Evolutionary conservation across 1,139 yeast genomes (phyloP).

Genomic region (Williopsis jadinii): DNA sequence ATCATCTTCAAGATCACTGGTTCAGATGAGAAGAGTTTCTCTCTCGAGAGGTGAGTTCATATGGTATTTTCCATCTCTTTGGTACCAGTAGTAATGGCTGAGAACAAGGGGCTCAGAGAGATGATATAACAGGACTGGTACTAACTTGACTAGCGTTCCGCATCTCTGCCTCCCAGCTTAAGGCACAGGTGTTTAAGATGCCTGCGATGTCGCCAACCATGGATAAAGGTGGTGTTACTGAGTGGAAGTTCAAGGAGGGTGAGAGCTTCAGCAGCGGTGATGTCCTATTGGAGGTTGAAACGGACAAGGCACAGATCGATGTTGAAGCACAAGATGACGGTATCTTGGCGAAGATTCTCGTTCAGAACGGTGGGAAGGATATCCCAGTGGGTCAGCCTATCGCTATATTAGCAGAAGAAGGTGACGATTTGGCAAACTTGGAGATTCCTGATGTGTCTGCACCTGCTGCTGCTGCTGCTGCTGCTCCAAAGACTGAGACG

Average conservation of each 20-base stretch:
- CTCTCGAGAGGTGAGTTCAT: conserved; percentile 1
- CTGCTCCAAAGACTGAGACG: conserved; percentile 12
- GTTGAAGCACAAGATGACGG: conserved; percentile 96
- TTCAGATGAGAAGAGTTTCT: background rate
- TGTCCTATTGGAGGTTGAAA: conserved; percentile 80
- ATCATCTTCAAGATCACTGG: background rate
- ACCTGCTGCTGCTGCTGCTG: conserved; percentile 12
- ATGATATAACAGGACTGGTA: too few relatives aligned
- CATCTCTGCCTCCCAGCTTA: conserved; percentile 15
- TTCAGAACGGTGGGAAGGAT: conserved; percentile 65
- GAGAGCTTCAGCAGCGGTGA: conserved; percentile 79
- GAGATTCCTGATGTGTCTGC: conserved; percentile 45
- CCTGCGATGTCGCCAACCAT: conserved; percentile 99
- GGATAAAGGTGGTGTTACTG: conserved; percentile 96
- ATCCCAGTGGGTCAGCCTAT: conserved; percentile 85
- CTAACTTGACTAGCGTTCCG: conserved; percentile 15
- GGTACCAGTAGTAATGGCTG: too few relatives aligned
- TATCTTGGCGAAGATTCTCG: conserved; percentile 68
- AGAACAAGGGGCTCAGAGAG: too few relatives aligned
- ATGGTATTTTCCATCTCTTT: too few relatives aligned
- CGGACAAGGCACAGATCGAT: conserved; percentile 89
- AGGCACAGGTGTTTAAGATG: conserved; percentile 69
- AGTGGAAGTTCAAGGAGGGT: conserved; percentile 86
- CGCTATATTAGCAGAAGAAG: conserved; percentile 83
- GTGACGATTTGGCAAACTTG: conserved; percentile 66